Percentiles rank a stretch among this genome's conserved stretches.
phyloP scores from a whole-genome alignment of 163 green algal species.

The Scenedesmus sp. region DNA sequence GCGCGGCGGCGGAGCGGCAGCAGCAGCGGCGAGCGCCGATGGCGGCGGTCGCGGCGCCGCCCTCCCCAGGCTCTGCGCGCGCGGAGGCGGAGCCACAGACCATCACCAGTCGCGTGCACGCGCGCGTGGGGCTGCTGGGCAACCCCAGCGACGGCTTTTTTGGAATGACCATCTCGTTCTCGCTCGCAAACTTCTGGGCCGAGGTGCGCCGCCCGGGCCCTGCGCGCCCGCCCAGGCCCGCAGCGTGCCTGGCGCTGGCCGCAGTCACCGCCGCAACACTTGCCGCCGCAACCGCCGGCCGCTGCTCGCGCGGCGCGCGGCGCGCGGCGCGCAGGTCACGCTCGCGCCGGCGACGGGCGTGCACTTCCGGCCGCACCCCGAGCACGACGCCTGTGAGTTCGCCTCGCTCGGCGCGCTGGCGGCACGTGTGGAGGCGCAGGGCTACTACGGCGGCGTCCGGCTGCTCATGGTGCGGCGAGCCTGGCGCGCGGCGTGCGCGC shows the following conservation, averaged over 20 bases:
- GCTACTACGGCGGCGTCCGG: slow-evolving; percentile 79
- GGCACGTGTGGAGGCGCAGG: slow-evolving; percentile 48
- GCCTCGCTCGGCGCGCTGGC: slow-evolving; percentile 41
- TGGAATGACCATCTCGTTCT: slow-evolving; percentile 75
- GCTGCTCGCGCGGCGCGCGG: neutral
- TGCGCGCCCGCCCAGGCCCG: no score
- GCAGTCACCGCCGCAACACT: no score
- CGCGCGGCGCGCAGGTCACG: slow-evolving; percentile 52
- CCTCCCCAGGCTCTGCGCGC: no score
- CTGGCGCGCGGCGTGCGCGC: no score
- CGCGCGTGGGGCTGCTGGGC: slow-evolving; percentile 80
- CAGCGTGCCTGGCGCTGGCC: no score
- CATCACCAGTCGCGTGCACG: slow-evolving; percentile 45
- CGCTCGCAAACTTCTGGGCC: slow-evolving; percentile 78
- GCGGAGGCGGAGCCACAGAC: no score
- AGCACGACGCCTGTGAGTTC: slow-evolving; percentile 56
- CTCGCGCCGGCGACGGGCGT: slow-evolving; percentile 40
- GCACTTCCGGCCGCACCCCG: slow-evolving; percentile 61
- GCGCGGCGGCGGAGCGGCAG: neutral
- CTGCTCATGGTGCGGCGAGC: slow-evolving; percentile 73
- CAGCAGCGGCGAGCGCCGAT: neutral
- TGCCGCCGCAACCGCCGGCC: no score
- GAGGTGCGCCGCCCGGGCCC: slow-evolving; percentile 54
- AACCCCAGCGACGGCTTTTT: slow-evolving; percentile 85
- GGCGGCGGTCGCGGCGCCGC: no score